Conservation (phyloP, 208 protist genomes). For the Leishmania guyanensis region DNA sequence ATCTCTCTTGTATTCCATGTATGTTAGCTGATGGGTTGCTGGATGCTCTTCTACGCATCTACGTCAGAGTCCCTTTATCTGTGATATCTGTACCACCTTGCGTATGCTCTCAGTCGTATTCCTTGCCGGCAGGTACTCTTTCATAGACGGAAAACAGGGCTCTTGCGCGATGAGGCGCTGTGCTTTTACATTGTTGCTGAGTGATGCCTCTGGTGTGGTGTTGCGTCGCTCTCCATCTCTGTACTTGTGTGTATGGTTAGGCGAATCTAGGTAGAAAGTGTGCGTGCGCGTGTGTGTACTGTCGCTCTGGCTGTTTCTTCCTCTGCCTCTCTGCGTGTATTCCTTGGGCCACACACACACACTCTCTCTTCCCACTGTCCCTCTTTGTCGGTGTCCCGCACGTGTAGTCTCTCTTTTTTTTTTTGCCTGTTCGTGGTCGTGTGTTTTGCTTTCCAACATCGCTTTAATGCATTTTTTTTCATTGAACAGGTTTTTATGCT, state of each 20-base stretch:
- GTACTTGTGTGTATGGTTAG: not conserved
- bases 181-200: not conserved
- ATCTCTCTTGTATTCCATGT: not conserved
- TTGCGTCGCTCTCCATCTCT: slow-evolving; percentile 1
- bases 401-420: not conserved
- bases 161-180: not conserved
- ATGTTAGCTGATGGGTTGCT: not conserved
- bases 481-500: not conserved
- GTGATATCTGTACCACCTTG: not conserved
- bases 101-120: not conserved
- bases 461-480: not conserved
- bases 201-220: not conserved
- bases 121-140: not conserved
- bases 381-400: not conserved
- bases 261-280: not conserved
- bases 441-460: not conserved
- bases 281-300: not conserved
- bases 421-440: not conserved
- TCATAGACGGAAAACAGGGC: not conserved
- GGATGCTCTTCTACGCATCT: not conserved
- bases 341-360: slow-evolving; percentile 9
- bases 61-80: not conserved
- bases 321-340: slow-evolving; percentile 13
- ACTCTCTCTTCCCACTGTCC: not conserved
- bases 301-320: not conserved